phyloP scores from a whole-genome alignment of 768 basidiomycete genomes.

The Lentinula sp. region DNA sequence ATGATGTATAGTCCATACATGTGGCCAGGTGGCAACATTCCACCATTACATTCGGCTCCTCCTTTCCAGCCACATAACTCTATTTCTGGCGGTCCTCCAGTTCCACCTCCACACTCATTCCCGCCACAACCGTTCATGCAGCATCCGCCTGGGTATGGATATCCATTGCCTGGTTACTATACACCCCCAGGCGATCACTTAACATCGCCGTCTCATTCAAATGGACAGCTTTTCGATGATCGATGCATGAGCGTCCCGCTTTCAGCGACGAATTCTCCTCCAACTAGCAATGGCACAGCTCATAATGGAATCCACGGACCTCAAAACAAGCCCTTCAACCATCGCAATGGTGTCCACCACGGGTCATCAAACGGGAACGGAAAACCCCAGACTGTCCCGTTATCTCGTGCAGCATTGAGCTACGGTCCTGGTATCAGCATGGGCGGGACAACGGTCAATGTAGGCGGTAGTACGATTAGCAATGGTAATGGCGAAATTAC shows the following conservation, averaged over 20 bases:
- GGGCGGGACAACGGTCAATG: constrained; percentile 31
- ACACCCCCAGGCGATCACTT: constrained; percentile 23
- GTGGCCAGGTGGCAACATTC: neutral
- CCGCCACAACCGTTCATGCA: constrained; percentile 23
- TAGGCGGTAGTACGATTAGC: constrained; percentile 13
- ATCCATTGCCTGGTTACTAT: constrained; percentile 28
- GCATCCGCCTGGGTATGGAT: constrained; percentile 21
- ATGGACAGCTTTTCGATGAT: constrained; percentile 15
- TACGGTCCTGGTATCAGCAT: constrained; percentile 59
- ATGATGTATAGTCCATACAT: constrained; percentile 14
- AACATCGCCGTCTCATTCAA: constrained; percentile 17
- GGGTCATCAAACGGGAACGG: neutral
- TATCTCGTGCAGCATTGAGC: constrained; percentile 56
- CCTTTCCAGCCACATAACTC: constrained; percentile 14
- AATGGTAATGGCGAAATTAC: constrained; percentile 36
- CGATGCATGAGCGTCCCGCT: constrained; percentile 19
- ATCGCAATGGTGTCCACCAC: constrained; percentile 12
- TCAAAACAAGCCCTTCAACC: constrained; percentile 8
- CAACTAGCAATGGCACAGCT: neutral
- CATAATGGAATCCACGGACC: neutral
- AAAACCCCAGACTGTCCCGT: constrained; percentile 19
- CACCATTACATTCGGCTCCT: constrained; percentile 7
- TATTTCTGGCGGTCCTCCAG: neutral
- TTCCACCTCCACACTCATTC: constrained; percentile 8
- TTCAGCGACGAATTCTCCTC: neutral